A percentile compares a stretch with the other conserved stretches of the same genome.
These are phyloP conservation scores for Gonapodya sp. DNA, from an alignment of 192 early-diverging fungal genomes.

Conservation along the genomic window DNA sequence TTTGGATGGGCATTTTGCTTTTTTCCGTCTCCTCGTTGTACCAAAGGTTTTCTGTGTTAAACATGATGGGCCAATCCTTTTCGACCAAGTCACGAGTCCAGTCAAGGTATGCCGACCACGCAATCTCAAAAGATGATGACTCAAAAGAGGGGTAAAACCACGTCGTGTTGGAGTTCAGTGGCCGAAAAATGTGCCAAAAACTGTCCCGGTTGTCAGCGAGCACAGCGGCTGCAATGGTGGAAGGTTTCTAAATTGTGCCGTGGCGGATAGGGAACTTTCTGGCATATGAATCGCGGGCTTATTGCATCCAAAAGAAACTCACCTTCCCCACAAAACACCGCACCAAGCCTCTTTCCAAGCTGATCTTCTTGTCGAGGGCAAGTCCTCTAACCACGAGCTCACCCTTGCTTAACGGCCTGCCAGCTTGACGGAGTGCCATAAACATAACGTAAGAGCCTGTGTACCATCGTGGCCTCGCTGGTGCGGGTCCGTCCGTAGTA, in stretches of 20 bases:
- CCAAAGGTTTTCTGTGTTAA: conserved; percentile 34
- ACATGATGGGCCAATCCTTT: conserved; percentile 80
- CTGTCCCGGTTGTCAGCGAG: conserved; percentile 69
- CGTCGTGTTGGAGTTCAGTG: conserved; percentile 49
- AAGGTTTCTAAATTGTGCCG: conserved; percentile 50
- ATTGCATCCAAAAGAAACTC: conserved; percentile 13
- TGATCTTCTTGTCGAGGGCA: conserved; percentile 66
- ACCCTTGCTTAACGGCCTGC: conserved; percentile 54
- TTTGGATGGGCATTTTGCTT: conserved; percentile 1
- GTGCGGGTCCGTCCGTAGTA: not conserved
- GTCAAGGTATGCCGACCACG: conserved; percentile 51
- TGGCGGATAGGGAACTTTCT: too few species aligned
- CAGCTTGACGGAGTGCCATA: conserved; percentile 63
- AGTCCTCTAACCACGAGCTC: conserved; percentile 66
- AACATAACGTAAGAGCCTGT: conserved; percentile 81
- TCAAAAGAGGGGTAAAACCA: conserved; percentile 73
- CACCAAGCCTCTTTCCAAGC: conserved; percentile 60
- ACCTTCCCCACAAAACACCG: conserved; percentile 80
- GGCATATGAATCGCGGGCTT: too few species aligned
- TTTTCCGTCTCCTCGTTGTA: conserved; percentile 3
- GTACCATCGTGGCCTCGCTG: conserved; percentile 68
- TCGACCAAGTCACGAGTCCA: conserved; percentile 64
- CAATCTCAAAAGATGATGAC: conserved; percentile 68
- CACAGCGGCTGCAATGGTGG: conserved; percentile 65
- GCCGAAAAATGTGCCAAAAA: conserved; percentile 64